phyloP scores from a whole-genome alignment of 2,329 filamentous ascomycete genomes.

The Claviceps sp. region DNA sequence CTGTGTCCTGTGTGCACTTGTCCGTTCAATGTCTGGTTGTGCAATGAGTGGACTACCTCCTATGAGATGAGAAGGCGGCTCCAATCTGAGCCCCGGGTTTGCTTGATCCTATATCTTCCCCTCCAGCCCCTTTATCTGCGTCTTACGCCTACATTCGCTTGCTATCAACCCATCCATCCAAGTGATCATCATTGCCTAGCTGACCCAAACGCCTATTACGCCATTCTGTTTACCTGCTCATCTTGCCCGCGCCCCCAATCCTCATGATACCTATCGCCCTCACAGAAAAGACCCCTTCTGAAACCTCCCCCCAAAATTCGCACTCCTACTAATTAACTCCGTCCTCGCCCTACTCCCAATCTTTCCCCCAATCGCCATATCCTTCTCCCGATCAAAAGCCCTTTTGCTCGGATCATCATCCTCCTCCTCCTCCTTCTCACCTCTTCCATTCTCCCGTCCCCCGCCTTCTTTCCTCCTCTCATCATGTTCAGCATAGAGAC shows the following conservation, averaged over 20 bases:
- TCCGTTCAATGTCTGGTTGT: too few relatives aligned
- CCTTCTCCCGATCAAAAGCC: conserved; percentile 84
- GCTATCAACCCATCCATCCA: too few relatives aligned
- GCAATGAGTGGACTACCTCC: too few relatives aligned
- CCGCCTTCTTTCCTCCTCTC: conserved; percentile 13
- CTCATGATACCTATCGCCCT: background rate
- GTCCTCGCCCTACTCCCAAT: conserved; percentile 61
- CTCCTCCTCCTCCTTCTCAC: conserved; percentile 47
- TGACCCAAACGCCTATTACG: too few relatives aligned
- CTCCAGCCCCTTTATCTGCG: too few relatives aligned
- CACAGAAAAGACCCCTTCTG: conserved; percentile 56
- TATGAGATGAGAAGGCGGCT: too few relatives aligned
- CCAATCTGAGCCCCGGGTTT: too few relatives aligned
- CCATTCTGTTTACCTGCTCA: too few relatives aligned
- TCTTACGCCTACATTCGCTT: too few relatives aligned
- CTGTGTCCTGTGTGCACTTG: background rate
- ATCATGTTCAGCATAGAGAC: conserved; percentile 46
- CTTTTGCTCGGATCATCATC: conserved; percentile 87
- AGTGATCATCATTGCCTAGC: too few relatives aligned
- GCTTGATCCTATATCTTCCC: too few relatives aligned
- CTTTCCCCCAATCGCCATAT: conserved; percentile 66
- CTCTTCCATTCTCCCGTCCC: conserved; percentile 36
- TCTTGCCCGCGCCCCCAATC: too few relatives aligned
- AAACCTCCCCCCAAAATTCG: conserved; percentile 73
- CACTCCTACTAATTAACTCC: conserved; percentile 66